A percentile compares a stretch with the other conserved stretches of the same genome.
These are phyloP conservation scores for Crithidia brevicula DNA, from an alignment of 208 protist species.

Conservation along the genomic window DNA sequence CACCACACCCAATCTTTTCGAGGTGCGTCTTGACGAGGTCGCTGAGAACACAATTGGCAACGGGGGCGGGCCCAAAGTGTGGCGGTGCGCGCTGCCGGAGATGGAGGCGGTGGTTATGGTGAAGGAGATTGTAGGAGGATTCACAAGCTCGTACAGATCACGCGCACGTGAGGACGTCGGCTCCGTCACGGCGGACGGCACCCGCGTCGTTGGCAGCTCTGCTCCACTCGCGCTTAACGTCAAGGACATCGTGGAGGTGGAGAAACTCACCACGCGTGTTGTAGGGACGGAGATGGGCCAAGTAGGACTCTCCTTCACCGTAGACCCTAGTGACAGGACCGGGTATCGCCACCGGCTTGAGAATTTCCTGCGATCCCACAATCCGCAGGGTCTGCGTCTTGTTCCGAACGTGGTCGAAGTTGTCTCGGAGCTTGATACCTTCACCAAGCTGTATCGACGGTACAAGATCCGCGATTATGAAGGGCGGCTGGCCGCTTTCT, in stretches of 20 bases:
- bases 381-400: constrained; percentile 63
- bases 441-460: constrained; percentile 78
- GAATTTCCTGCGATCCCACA: constrained; percentile 61
- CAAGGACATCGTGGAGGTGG: constrained; percentile 49
- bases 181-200: constrained; percentile 8
- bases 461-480: constrained; percentile 74
- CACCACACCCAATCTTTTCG: constrained; percentile 48
- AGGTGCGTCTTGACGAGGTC: constrained; percentile 64
- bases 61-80: constrained; percentile 44
- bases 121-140: constrained; percentile 32
- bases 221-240: constrained; percentile 44
- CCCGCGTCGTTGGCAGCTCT: constrained; percentile 48
- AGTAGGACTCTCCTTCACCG: constrained; percentile 68
- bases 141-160: constrained; percentile 3
- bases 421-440: constrained; percentile 75
- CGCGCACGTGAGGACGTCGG: constrained; percentile 17
- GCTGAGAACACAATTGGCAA: constrained; percentile 8
- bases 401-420: constrained; percentile 61
- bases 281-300: constrained; percentile 76
- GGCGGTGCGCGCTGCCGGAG: constrained; percentile 37
- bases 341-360: constrained; percentile 62
- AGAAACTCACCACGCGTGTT: constrained; percentile 74
- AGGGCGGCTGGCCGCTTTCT: constrained; percentile 55
- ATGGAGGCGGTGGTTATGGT: constrained; percentile 64
- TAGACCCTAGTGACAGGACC: constrained; percentile 54